A percentile compares a stretch with the other conserved stretches of the same genome.
These are phyloP conservation scores for bread wheat (Triticum aestivum) DNA, from an alignment of 176 grass and related monocot genomes.

Conservation along the genomic window IWGSC_CS_RefSeq_v2.1 NC_057799.1:130717908-130718407, in stretches of 20 bases:
- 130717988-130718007: slow-evolving; percentile 33
- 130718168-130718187: slow-evolving; percentile 18
- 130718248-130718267: slow-evolving; percentile 65
- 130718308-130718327: slow-evolving; percentile 72
- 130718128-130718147: not conserved
- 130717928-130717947: slow-evolving; percentile 51
- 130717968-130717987: slow-evolving; percentile 54
- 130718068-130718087: slow-evolving; percentile 14
- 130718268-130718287: slow-evolving; percentile 49
- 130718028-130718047: slow-evolving; percentile 21
- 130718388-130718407: slow-evolving; percentile 86
- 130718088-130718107: slow-evolving; percentile 12
- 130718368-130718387: slow-evolving; percentile 81
- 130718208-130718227: slow-evolving; percentile 79
- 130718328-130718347: slow-evolving; percentile 57
- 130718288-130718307: slow-evolving; percentile 75
- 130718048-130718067: slow-evolving; percentile 25
- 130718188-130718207: slow-evolving; percentile 63
- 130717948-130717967: slow-evolving; percentile 45
- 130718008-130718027: slow-evolving; percentile 23
- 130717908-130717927: slow-evolving; percentile 47
- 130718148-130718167: slow-evolving; percentile 25
- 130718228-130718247: slow-evolving; percentile 61
- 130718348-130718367: slow-evolving; percentile 43
- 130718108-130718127: slow-evolving; percentile 20